Conservation (phyloP, 805 yeast species). For the Zygoascus tannicola region DNA sequence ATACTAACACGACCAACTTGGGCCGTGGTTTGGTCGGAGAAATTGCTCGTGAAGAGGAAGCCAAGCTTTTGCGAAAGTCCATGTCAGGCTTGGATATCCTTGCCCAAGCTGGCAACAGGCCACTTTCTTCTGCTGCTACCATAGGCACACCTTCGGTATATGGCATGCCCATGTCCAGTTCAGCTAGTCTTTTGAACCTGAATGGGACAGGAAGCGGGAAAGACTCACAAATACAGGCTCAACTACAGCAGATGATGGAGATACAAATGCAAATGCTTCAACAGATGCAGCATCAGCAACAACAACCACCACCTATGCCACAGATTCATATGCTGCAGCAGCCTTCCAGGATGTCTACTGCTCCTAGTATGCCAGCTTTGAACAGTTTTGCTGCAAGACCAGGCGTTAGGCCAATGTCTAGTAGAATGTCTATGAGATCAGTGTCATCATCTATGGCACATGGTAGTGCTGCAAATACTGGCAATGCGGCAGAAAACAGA, state of each 20-base stretch:
- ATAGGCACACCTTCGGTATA: slow-evolving; percentile 1
- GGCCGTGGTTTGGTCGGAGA: slow-evolving; percentile 33
- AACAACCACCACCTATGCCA: slow-evolving; percentile 4
- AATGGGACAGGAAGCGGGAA: not conserved
- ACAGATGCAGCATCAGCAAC: slow-evolving; percentile 14
- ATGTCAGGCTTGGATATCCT: not conserved
- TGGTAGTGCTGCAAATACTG: not conserved
- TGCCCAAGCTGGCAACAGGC: not conserved
- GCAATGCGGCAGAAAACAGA: not conserved
- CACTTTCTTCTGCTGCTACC: not conserved
- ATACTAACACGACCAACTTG: slow-evolving; percentile 7
- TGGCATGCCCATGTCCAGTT: slow-evolving; percentile 11
- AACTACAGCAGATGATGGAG: slow-evolving; percentile 27
- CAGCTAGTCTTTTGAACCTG: not conserved
- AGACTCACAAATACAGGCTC: slow-evolving; percentile 21
- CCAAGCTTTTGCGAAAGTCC: slow-evolving; percentile 23
- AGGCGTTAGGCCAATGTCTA: not conserved
- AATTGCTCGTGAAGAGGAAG: slow-evolving; percentile 32
- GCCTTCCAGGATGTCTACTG: slow-evolving; percentile 1
- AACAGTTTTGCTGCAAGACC: too few relatives aligned
- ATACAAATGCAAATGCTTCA: slow-evolving; percentile 26
- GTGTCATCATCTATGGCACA: not conserved
- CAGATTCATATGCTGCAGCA: slow-evolving; percentile 2
- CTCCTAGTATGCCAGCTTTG: not conserved
- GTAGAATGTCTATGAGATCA: not conserved